These are phyloP conservation scores for Giardia duodenalis DNA, from an alignment of 208 protist genomes.

Conservation along the genomic window DNA sequence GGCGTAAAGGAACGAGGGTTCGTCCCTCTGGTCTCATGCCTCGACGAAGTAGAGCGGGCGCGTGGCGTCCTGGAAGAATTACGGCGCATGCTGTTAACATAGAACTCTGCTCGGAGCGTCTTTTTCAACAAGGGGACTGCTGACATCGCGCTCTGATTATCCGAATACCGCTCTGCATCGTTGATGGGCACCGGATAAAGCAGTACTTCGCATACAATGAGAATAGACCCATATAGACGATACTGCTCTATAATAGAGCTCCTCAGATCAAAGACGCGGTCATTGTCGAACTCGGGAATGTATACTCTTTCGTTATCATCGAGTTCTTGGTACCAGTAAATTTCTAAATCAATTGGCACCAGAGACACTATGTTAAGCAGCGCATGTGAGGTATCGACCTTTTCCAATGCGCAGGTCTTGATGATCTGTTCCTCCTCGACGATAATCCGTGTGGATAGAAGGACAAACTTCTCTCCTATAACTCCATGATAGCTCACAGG, in stretches of 20 bases:
- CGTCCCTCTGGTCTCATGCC: too few species aligned
- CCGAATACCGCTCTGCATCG: too few species aligned
- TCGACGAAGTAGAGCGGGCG: too few species aligned
- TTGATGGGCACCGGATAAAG: background rate
- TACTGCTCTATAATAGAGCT: background rate
- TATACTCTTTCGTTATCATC: background rate
- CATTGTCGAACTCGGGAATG: background rate
- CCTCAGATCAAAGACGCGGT: background rate
- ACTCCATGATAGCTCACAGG: background rate
- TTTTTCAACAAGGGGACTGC: too few species aligned
- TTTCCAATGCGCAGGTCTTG: background rate
- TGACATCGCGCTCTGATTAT: too few species aligned
- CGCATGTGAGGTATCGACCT: background rate
- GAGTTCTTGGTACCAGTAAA: background rate
- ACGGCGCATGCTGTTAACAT: too few species aligned
- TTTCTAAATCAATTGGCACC: background rate
- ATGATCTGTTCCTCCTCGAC: background rate
- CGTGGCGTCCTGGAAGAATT: too few species aligned
- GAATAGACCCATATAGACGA: background rate
- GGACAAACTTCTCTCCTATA: background rate
- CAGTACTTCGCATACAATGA: too few species aligned
- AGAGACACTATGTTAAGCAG: background rate
- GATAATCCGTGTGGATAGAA: background rate
- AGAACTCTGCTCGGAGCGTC: too few species aligned
- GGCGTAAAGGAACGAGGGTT: too few species aligned